Evolutionary conservation across 306 rosid genomes (phyloP).

Genomic region (Biancaea sappan): DNA sequence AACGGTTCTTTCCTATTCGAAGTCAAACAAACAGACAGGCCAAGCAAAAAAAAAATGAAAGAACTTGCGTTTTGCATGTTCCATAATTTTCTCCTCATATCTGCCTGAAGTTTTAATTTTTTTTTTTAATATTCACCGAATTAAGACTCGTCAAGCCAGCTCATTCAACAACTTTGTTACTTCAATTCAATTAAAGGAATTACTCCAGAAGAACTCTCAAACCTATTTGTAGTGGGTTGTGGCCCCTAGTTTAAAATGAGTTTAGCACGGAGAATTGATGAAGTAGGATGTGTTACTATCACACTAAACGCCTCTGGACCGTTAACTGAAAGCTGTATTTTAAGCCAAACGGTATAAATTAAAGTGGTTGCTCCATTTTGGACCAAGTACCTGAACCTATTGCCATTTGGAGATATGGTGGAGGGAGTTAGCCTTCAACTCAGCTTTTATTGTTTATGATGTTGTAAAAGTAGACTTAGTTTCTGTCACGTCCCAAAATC

Average conservation of each 20-base stretch:
- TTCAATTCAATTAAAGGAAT: no score
- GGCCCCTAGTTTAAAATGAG: not conserved
- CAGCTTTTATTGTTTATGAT: no score
- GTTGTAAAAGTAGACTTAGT: no score
- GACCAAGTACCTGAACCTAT: no score
- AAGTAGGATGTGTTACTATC: not conserved
- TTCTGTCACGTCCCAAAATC: no score
- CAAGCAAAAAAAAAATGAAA: not conserved
- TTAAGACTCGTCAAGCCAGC: not conserved
- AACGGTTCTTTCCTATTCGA: not conserved
- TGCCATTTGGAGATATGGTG: no score
- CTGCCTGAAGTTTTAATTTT: not conserved
- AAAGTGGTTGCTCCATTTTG: no score
- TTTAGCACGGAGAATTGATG: no score
- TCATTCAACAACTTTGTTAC: not conserved
- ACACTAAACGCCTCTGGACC: not conserved
- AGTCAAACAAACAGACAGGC: not conserved
- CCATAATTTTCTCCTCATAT: not conserved
- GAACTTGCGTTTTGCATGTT: not conserved
- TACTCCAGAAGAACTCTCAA: not conserved
- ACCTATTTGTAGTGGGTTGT: not conserved
- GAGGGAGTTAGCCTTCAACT: no score
- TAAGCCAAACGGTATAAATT: not conserved
- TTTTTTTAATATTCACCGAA: not conserved
- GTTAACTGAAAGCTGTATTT: not conserved